Evolutionary conservation across 2,329 filamentous ascomycete genomes (phyloP).

Genomic region (Aspergillus calidoustus): DNA sequence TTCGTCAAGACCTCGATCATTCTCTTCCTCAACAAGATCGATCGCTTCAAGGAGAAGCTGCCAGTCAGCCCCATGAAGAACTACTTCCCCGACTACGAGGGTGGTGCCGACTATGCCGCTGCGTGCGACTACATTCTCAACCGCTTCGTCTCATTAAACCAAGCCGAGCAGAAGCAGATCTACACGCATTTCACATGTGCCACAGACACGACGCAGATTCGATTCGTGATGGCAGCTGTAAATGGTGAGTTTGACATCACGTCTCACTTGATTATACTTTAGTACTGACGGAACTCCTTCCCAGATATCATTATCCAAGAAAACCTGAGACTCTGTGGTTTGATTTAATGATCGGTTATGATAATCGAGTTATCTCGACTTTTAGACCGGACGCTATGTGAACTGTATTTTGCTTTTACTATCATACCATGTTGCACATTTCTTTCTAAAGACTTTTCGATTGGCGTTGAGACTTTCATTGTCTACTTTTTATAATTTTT

Average conservation of each 20-base stretch:
- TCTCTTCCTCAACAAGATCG: slow-evolving; percentile 76
- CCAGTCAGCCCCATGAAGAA: slow-evolving; percentile 75
- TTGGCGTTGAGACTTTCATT: slow-evolving; percentile 39
- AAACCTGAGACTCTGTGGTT: slow-evolving; percentile 93
- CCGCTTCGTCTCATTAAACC: slow-evolving; percentile 96
- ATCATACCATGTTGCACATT: slow-evolving; percentile 32
- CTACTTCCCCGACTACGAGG: slow-evolving; percentile 79
- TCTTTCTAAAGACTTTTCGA: slow-evolving; percentile 33
- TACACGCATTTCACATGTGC: slow-evolving; percentile 99
- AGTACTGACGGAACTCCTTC: slow-evolving; percentile 34
- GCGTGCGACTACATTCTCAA: slow-evolving; percentile 99
- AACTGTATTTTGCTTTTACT: slow-evolving; percentile 35
- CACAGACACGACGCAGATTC: slow-evolving; percentile 97
- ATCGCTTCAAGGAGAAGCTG: slow-evolving; percentile 75
- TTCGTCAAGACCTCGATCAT: slow-evolving; percentile 75
- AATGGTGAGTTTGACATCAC: slow-evolving; percentile 71
- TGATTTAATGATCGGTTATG: slow-evolving; percentile 71
- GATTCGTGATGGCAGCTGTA: slow-evolving; percentile 99
- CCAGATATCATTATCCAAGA: slow-evolving; percentile 99
- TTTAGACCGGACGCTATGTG: slow-evolving; percentile 39
- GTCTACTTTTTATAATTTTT: slow-evolving; percentile 34
- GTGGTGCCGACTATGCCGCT: slow-evolving; percentile 91
- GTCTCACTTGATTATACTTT: neutral
- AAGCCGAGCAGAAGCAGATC: slow-evolving; percentile 99
- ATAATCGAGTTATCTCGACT: slow-evolving; percentile 34